Evolutionary conservation across 495 filamentous ascomycete genomes (phyloP).

Genomic region (Haplographium delicatum): DNA sequence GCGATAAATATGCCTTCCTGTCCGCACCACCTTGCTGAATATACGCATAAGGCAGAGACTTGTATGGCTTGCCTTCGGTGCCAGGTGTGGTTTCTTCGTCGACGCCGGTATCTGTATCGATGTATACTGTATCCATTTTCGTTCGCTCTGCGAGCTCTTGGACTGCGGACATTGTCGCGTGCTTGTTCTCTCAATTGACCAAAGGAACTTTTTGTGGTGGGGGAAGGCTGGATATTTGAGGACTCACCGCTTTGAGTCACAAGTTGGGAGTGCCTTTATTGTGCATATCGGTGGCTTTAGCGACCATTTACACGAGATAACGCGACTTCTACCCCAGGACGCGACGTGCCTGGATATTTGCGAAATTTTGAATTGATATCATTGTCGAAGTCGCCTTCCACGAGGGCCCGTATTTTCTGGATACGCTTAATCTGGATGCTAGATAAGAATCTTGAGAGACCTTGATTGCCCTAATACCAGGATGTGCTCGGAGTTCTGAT

Average conservation of each 20-base stretch:
- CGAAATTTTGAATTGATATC: too few species aligned
- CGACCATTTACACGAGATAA: conserved; percentile 14
- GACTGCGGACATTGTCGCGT: conserved; percentile 22
- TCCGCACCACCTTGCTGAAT: conserved; percentile 60
- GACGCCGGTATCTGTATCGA: conserved; percentile 72
- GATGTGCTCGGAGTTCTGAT: too few species aligned
- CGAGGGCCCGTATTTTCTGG: too few species aligned
- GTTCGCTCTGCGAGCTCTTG: conserved; percentile 23
- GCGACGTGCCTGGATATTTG: background rate
- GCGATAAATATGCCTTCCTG: conserved; percentile 57
- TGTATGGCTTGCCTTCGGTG: conserved; percentile 68
- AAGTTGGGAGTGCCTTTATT: conserved; percentile 1
- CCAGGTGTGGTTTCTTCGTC: conserved; percentile 65
- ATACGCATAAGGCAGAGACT: conserved; percentile 72
- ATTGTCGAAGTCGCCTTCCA: too few species aligned
- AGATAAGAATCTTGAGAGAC: too few species aligned
- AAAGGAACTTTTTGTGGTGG: conserved; percentile 10
- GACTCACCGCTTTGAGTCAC: conserved; percentile 17
- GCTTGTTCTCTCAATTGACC: conserved; percentile 17
- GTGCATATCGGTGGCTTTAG: background rate
- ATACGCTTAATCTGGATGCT: too few species aligned
- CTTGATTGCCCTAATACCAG: too few species aligned
- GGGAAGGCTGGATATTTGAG: conserved; percentile 3
- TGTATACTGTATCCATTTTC: conserved; percentile 52
- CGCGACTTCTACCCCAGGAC: conserved; percentile 8